A percentile compares a stretch with the other conserved stretches of the same genome.
These are phyloP conservation scores for Naganishia cerealis DNA, from an alignment of 1,284 basidiomycete genomes.

Conservation along the genomic window DNA sequence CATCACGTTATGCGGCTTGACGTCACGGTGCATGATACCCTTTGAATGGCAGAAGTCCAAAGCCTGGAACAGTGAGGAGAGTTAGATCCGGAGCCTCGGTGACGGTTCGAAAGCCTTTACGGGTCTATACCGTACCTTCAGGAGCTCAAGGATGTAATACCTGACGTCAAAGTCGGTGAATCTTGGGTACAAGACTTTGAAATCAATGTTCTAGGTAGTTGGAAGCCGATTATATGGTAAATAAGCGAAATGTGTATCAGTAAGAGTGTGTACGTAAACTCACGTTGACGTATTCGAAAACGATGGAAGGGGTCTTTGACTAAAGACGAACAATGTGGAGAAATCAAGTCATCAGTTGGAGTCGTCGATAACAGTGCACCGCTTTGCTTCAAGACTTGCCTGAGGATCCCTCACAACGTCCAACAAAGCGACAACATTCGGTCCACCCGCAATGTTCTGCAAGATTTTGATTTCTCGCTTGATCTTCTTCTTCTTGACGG, in stretches of 20 bases:
- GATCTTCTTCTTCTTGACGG: constrained; percentile 99
- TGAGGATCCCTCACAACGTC: constrained; percentile 88
- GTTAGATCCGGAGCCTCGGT: background rate
- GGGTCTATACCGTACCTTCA: constrained; percentile 66
- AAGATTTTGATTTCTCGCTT: constrained; percentile 99
- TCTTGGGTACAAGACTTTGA: constrained; percentile 93
- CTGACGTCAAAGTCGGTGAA: constrained; percentile 94
- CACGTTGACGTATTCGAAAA: constrained; percentile 93
- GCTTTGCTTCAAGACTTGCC: constrained; percentile 40
- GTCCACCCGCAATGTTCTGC: constrained; percentile 93
- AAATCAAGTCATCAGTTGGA: background rate
- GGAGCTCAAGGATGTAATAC: constrained; percentile 93
- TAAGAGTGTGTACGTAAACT: constrained; percentile 33
- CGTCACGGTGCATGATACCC: constrained; percentile 98
- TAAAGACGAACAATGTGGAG: constrained; percentile 46
- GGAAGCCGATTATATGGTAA: background rate
- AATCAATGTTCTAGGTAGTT: constrained; percentile 73
- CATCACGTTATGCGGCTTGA: constrained; percentile 99
- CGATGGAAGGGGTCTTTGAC: constrained; percentile 94
- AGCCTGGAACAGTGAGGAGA: constrained; percentile 60
- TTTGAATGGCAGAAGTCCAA: constrained; percentile 97
- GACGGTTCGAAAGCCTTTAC: constrained; percentile 5
- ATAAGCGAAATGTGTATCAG: background rate
- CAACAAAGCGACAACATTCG: constrained; percentile 78
- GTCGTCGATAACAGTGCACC: background rate